Percentiles rank a stretch among this genome's conserved stretches.
These are phyloP conservation scores for Marasmius oreades DNA, from an alignment of 1,284 basidiomycete genomes.

Conservation along the genomic window DNA sequence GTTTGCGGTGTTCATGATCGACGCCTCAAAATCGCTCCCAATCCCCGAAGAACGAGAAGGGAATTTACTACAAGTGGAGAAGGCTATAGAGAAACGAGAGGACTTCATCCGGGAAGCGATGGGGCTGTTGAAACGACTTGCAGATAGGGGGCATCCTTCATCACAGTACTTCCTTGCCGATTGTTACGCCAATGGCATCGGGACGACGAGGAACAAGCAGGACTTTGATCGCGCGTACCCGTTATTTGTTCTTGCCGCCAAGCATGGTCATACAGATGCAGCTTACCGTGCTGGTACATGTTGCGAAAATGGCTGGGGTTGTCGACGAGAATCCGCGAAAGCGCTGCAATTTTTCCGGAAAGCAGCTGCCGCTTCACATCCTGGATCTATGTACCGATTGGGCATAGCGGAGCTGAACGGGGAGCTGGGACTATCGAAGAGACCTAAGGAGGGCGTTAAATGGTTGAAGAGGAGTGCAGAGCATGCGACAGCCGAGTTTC, in stretches of 20 bases:
- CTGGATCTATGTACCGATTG: conserved; percentile 94
- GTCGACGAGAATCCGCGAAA: conserved; percentile 87
- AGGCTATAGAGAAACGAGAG: conserved; percentile 77
- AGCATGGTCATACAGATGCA: conserved; percentile 97
- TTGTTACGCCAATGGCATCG: conserved; percentile 96
- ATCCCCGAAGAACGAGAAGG: conserved; percentile 65
- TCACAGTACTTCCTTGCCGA: conserved; percentile 98
- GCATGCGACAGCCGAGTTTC: conserved; percentile 91
- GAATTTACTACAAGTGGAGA: conserved; percentile 78
- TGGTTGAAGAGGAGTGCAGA: conserved; percentile 98
- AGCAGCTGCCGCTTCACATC: conserved; percentile 87
- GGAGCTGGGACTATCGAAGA: conserved; percentile 83
- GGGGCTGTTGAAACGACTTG: conserved; percentile 82
- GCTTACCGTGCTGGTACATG: conserved; percentile 96
- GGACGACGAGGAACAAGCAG: conserved; percentile 83
- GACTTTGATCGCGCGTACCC: conserved; percentile 98
- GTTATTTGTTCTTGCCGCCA: conserved; percentile 93
- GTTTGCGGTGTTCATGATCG: conserved; percentile 98
- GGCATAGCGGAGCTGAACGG: conserved; percentile 97
- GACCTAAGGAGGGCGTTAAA: conserved; percentile 95
- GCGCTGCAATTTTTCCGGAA: conserved; percentile 94
- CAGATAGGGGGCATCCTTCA: conserved; percentile 90
- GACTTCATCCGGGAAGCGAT: conserved; percentile 87
- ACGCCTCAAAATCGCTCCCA: conserved; percentile 85
- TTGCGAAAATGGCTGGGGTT: conserved; percentile 99